A percentile compares a stretch with the other conserved stretches of the same genome.
Conservation (phyloP, 352 stramenopile species). For the Globisporangium perplexum region DNA sequence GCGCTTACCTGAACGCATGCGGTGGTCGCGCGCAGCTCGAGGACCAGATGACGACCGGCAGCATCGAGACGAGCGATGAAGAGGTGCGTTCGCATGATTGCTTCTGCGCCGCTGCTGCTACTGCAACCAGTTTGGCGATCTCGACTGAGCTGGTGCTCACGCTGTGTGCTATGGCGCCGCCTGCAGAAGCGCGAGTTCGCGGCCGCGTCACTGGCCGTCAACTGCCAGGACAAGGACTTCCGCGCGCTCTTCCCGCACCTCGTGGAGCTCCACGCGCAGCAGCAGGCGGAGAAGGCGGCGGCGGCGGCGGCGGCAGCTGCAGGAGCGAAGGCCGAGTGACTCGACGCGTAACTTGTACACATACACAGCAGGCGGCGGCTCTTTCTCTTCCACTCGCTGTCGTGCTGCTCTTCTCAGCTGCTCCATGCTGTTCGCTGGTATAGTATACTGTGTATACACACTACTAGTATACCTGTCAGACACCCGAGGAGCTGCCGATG, state of each 20-base stretch:
- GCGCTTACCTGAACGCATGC: no score
- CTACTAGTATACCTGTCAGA: no score
- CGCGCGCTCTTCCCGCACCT: constrained; percentile 81
- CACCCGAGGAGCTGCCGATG: no score
- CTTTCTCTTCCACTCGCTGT: no score
- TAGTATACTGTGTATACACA: no score
- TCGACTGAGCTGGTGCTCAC: no score
- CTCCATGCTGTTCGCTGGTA: no score
- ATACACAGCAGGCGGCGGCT: no score
- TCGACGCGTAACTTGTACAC: neutral
- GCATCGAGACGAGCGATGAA: constrained; percentile 72
- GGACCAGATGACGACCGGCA: constrained; percentile 81
- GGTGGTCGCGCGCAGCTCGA: constrained; percentile 28
- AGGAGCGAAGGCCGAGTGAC: neutral
- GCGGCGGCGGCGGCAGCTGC: neutral
- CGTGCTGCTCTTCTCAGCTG: no score
- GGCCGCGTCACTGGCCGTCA: constrained; percentile 56
- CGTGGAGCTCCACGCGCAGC: constrained; percentile 41
- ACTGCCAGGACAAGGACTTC: constrained; percentile 84
- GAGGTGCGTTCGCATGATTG: constrained; percentile 25
- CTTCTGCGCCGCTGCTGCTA: no score
- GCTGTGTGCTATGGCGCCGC: no score
- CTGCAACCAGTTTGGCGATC: neutral
- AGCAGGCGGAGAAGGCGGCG: neutral
- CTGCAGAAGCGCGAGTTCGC: constrained; percentile 70